Percentiles rank a stretch among this genome's conserved stretches.
These are phyloP conservation scores for Globisporangium mamillatum DNA, from an alignment of 352 stramenopile species.

Conservation along the genomic window DNA sequence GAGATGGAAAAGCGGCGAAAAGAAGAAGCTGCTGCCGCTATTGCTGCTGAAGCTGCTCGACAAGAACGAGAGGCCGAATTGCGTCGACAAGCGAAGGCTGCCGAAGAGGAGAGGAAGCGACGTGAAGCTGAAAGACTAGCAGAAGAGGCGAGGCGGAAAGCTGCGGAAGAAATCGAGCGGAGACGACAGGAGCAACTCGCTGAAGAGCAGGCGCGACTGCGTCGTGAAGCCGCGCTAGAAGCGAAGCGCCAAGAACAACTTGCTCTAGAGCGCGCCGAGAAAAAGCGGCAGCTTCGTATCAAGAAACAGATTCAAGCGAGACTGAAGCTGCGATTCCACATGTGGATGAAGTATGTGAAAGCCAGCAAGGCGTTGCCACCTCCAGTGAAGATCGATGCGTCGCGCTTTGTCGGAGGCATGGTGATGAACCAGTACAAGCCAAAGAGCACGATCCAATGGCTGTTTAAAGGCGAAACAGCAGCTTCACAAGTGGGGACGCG, in stretches of 20 bases:
- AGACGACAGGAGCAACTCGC: conserved; percentile 41
- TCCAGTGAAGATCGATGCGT: conserved; percentile 37
- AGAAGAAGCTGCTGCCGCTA: conserved; percentile 22
- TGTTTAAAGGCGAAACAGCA: conserved; percentile 26
- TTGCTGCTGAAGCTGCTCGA: conserved; percentile 9
- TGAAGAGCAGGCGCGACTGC: conserved; percentile 35
- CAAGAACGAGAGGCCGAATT: conserved; percentile 22
- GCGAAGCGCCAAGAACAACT: conserved; percentile 45
- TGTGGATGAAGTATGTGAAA: conserved; percentile 69
- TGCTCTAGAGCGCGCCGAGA: conserved; percentile 42
- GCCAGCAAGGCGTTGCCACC: conserved; percentile 37
- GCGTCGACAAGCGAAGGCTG: conserved; percentile 23
- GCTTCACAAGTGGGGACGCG: conserved; percentile 18
- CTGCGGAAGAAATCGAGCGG: conserved; percentile 38
- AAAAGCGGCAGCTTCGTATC: conserved; percentile 27
- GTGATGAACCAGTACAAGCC: conserved; percentile 33
- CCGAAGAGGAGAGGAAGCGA: conserved; percentile 41
- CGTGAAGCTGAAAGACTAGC: conserved; percentile 25
- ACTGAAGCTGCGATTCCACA: conserved; percentile 51
- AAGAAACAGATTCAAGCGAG: conserved; percentile 52
- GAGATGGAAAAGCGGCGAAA: conserved; percentile 24
- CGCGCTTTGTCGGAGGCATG: conserved; percentile 18
- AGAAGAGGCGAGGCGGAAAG: conserved; percentile 37
- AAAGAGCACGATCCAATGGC: conserved; percentile 44
- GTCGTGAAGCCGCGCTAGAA: conserved; percentile 43